phyloP scores from a whole-genome alignment of 768 basidiomycete genomes.

The Antrodiella citrinella region DNA sequence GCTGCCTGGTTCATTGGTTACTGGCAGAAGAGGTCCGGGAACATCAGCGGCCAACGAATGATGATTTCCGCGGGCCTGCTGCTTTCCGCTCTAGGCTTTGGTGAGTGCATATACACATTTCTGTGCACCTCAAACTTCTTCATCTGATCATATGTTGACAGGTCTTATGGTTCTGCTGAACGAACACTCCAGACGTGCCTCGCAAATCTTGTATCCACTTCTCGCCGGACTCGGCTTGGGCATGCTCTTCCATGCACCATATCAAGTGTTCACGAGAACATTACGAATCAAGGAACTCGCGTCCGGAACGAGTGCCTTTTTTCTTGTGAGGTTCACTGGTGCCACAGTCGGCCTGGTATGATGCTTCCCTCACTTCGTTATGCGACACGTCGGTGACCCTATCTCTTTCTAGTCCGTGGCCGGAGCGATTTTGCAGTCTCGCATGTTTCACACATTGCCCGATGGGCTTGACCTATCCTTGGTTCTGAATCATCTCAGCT shows the following conservation, averaged over 20 bases:
- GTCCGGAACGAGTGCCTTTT: conserved; percentile 78
- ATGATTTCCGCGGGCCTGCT: conserved; percentile 56
- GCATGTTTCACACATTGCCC: conserved; percentile 42
- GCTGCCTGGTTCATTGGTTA: conserved; percentile 77
- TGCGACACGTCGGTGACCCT: conserved; percentile 13
- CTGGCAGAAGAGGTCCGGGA: conserved; percentile 46
- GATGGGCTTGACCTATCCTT: conserved; percentile 37
- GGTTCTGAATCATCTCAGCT: conserved; percentile 43
- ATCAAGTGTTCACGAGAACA: conserved; percentile 67
- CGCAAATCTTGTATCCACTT: conserved; percentile 54
- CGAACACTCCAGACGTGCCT: conserved; percentile 35
- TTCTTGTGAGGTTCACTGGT: conserved; percentile 81
- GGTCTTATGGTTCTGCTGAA: conserved; percentile 62
- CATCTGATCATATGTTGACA: conserved; percentile 21
- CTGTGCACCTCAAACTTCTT: not conserved
- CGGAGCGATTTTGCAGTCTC: conserved; percentile 62
- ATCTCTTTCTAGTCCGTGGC: conserved; percentile 51
- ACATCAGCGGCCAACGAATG: conserved; percentile 59
- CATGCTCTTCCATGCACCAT: conserved; percentile 81
- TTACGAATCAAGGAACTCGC: conserved; percentile 62
- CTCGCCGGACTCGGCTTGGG: conserved; percentile 73
- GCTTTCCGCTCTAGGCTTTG: conserved; percentile 65
- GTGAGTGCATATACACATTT: conserved; percentile 30
- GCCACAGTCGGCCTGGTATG: conserved; percentile 75
- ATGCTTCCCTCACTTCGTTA: conserved; percentile 5